Evolutionary conservation across 805 yeast genomes (phyloP), one percentile per base, ranked within the genome.

Genomic region (Saccharomyces eubayanus): DNA sequence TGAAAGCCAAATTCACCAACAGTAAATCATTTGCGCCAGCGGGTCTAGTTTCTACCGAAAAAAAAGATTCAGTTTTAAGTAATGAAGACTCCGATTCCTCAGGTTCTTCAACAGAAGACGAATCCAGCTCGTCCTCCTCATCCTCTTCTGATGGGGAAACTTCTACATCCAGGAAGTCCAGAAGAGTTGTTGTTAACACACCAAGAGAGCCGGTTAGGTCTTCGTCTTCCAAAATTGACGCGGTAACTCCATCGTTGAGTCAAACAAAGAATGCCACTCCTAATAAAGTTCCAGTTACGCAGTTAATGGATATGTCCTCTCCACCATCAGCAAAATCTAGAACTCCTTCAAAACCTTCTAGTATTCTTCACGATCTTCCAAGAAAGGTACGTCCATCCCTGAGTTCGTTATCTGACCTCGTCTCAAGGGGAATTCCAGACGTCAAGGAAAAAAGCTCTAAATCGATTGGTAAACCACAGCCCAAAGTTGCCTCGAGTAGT

Each of bases 371-470:
- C 14, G 59, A 59, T 16, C 55, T 63, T 21, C 65, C 68, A 6
- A 65, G 65, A 29, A 69, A 63, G 47, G 58, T 67, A 14, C 70
- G 74, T 31, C 64, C 70, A 9, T 78, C 84, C 0, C 73, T 81
- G 52, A 72, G 73, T 51, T 79, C 87, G 0, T 67, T 85, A 31
- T 77, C 81, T 2, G 86, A 84, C 55, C 70, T 85, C 55, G 83
- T 77, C 4, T 74, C 77, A n/a, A 73, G 84, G 51, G 89, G 88
- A 3, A 76, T 84, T 11, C 90, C 90, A 1, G 87, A 80, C 21
- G 88, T 84, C 0, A 77, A 75, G 53, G 87, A 83, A 47, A 72
- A 72, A 21, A 55, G 64, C 31, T 59, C 66, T 20, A 48, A 47
- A 16, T 40, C 55, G 9, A 47, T 43, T 11, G 41, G 6, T 11